A percentile compares a stretch with the other conserved stretches of the same genome.
phyloP scores from a whole-genome alignment of 306 rosid species.

The Rosa multiflora region DNA sequence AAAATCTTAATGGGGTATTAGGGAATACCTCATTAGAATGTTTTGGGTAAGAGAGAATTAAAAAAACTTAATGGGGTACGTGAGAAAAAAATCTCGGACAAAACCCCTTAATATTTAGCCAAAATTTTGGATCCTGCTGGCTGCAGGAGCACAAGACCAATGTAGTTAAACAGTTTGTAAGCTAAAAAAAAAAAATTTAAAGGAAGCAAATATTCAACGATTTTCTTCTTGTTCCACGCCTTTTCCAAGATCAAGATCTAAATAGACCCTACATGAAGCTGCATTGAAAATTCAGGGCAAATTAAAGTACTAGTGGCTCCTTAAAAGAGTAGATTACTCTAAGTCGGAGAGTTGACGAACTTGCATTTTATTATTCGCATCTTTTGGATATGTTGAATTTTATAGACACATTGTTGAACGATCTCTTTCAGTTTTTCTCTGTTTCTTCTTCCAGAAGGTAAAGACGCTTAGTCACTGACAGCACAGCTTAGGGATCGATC shows the following conservation, averaged over 20 bases:
- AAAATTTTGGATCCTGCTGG: neutral
- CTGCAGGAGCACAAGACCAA: neutral
- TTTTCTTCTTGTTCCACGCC: neutral
- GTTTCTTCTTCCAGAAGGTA: neutral
- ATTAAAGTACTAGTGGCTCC: neutral
- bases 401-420: neutral
- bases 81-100: too few relatives aligned
- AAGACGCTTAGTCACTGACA: constrained; percentile 30
- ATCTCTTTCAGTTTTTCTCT: neutral
- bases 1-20: too few relatives aligned
- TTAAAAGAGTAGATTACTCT: neutral
- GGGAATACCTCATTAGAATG: too few relatives aligned
- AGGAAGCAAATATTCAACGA: neutral
- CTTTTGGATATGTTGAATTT: constrained; percentile 1
- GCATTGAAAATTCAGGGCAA: neutral
- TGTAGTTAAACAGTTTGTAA: neutral
- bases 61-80: too few relatives aligned
- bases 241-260: constrained; percentile 1
- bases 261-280: neutral
- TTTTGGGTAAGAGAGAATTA: too few relatives aligned
- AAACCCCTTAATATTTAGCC: neutral
- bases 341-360: neutral
- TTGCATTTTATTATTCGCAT: neutral
- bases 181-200: neutral
- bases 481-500: constrained; percentile 5